Percentiles rank a stretch among this genome's conserved stretches.
Evolutionary conservation across 331 rosid species (phyloP).

Genomic region (Erythrophleum ivorense): DNA sequence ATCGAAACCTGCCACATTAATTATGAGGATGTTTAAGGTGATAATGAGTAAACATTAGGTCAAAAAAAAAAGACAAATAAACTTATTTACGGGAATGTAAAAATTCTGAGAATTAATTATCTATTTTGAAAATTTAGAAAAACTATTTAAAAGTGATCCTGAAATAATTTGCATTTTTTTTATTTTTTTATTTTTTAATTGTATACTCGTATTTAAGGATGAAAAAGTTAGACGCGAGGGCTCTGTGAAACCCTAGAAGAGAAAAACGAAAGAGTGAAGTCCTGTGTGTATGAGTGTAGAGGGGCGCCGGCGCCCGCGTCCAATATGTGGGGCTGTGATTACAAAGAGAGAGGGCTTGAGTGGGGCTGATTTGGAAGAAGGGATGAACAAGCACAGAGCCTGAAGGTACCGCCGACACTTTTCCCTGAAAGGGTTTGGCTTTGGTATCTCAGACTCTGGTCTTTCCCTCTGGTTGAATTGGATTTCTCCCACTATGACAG

Average conservation of each 20-base stretch:
- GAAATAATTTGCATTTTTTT: too few species aligned
- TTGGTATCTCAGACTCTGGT: constrained; percentile 46
- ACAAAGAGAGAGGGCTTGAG: constrained; percentile 63
- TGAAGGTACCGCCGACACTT: constrained; percentile 48
- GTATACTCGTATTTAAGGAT: too few species aligned
- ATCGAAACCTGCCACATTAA: too few species aligned
- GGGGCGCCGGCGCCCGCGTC: neutral
- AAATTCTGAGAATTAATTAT: too few species aligned
- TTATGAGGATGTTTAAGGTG: too few species aligned
- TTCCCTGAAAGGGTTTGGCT: constrained; percentile 30
- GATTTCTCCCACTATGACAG: constrained; percentile 41
- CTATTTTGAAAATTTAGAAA: too few species aligned
- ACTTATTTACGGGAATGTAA: too few species aligned
- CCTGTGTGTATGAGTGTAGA: neutral
- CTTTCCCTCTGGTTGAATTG: constrained; percentile 20
- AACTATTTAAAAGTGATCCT: too few species aligned
- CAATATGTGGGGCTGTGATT: constrained; percentile 47
- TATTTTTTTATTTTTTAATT: too few species aligned
- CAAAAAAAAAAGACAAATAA: too few species aligned
- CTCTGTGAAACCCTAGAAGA: neutral
- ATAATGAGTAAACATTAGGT: too few species aligned
- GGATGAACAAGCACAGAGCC: neutral
- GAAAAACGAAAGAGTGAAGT: neutral
- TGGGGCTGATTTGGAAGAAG: neutral
- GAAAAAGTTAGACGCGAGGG: too few species aligned